A percentile compares a stretch with the other conserved stretches of the same genome.
phyloP scores from a whole-genome alignment of 192 early-diverging fungal species.

The Dissophora ornata region DNA sequence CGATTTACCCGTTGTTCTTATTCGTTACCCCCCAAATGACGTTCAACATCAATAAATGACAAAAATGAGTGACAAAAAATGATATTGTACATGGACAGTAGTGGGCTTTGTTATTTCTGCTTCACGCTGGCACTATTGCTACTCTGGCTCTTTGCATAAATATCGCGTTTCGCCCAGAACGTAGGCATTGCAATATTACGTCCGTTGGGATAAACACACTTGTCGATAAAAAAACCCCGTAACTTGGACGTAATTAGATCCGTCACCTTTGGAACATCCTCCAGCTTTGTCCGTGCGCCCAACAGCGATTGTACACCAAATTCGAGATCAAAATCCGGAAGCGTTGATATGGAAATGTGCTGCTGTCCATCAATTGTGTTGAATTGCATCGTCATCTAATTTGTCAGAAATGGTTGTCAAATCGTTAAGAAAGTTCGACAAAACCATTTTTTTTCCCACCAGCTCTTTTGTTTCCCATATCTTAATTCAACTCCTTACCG shows the following conservation, averaged over 20 bases:
- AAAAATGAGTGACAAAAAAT: too few species aligned
- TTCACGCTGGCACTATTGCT: conserved; percentile 13
- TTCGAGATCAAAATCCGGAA: conserved; percentile 82
- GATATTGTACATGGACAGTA: too few species aligned
- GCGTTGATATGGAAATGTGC: conserved; percentile 64
- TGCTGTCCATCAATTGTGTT: conserved; percentile 55
- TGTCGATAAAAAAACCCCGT: conserved; percentile 74
- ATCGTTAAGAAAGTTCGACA: conserved; percentile 5
- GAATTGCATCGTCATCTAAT: conserved; percentile 59
- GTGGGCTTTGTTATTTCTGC: too few species aligned
- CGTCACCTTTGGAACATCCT: conserved; percentile 94
- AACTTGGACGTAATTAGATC: conserved; percentile 83
- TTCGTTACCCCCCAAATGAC: too few species aligned
- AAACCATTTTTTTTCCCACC: neutral
- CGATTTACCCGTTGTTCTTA: too few species aligned
- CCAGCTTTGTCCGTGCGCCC: conserved; percentile 96
- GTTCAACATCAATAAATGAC: too few species aligned
- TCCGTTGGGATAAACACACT: conserved; percentile 81
- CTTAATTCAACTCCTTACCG: conserved; percentile 56
- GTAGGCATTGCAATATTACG: conserved; percentile 72
- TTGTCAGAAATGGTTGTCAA: too few species aligned
- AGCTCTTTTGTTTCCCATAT: neutral
- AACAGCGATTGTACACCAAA: conserved; percentile 91
- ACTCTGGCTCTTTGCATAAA: conserved; percentile 45
- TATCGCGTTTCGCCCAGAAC: conserved; percentile 61